Evolutionary conservation across 805 yeast species (phyloP), one percentile per base, ranked within the genome.

Genomic region (Hemisphaericaspora nanyangensis): DNA sequence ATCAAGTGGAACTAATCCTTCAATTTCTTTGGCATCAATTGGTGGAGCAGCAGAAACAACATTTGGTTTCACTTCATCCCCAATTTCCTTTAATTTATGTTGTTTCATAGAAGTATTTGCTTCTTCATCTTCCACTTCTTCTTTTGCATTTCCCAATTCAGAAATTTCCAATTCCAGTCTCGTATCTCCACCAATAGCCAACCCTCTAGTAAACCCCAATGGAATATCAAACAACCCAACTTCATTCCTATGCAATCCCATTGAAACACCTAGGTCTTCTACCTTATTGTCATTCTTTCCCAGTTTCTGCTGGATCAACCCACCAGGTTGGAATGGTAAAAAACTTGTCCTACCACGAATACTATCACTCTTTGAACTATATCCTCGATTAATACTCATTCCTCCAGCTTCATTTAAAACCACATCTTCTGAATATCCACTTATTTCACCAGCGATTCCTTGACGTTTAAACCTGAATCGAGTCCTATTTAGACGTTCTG

Each of bases 321-420:
- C 97, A 48, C 99, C 98, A 0, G 99, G 99, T 42, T 83, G 81
- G 55, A 93, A 93, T 0, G 99, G 99, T 52, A 91, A 62, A 51
- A 76, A 85, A 15, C 79, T 74, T 0, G 95, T 72, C 3, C 79
- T 70, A 0, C 98, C 98, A 34, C 72, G 67, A 3, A 87, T 63
- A 2, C 80, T 66, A 29, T 79, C 82, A n/a, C 67, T 67, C 46
- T 77, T 77, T 6, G 83, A 70, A 12, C 80, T 78, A 45, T 79
- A 75, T 38, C 80, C 75, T 46, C 99, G 71, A 22, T 76, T 79
- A 42, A 89, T 57, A 1, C 95, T 82, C 33, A 89, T 65, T 7
- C 81, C 79, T 38, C 63, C 63, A 42, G 82, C 81, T 13, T 77
- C 74, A 11, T 57, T 55, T 8, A 60, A 40, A 6, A 57, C 54